Evolutionary conservation across 2,329 filamentous ascomycete genomes (phyloP), one percentile per base, ranked within the genome.

Genomic region (Chrysoporthe puriensis): DNA sequence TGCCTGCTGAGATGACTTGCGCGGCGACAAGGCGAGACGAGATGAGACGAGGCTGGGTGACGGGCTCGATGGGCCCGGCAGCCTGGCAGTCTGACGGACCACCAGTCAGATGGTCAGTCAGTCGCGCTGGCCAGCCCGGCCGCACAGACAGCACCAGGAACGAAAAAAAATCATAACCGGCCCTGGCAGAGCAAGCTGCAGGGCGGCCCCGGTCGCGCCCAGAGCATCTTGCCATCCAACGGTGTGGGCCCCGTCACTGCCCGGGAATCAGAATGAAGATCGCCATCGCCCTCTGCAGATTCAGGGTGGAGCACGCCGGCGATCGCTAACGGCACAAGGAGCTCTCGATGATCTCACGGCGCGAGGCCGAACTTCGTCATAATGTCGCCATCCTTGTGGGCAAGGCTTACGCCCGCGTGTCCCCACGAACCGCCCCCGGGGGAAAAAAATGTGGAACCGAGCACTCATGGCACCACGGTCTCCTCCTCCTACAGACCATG

Each of bases 341-440:
- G 52, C 36, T 40, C 56, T 60, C 44, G n/a, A 63, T 67, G 65
- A 48, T 64, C 65, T 67, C 60, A 66, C 48, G 42, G n/a, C 65
- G 13, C n/a, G n/a, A 60, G 57, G 40, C 36, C 13, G 57, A 61
- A 32, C 42, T 57, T 54, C 66, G 66, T 67, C 66, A 64, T 64
- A 62, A 64, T 64, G 66, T 64, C 58, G 63, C 66, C 60, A 64
- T 59, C 52, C 42, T 44, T 64, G 26, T 58, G 62, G 58, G 44
- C 56, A 50, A 13, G 36, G 9, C 42, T 21, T 60, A 18, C 40
- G n/a, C 40, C 36, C 36, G n/a, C 40, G 36, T 60, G 50, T 21
- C 50, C 32, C 50, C 50, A 54, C 26, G 50, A 26, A 16, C 50
- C 50, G 50, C 11, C 21, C 32, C 50, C 11, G 50, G 50, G 26